Evolutionary conservation across 2,329 filamentous ascomycete species (phyloP).

Genomic region (Dothidotthia symphoricarpi): DNA sequence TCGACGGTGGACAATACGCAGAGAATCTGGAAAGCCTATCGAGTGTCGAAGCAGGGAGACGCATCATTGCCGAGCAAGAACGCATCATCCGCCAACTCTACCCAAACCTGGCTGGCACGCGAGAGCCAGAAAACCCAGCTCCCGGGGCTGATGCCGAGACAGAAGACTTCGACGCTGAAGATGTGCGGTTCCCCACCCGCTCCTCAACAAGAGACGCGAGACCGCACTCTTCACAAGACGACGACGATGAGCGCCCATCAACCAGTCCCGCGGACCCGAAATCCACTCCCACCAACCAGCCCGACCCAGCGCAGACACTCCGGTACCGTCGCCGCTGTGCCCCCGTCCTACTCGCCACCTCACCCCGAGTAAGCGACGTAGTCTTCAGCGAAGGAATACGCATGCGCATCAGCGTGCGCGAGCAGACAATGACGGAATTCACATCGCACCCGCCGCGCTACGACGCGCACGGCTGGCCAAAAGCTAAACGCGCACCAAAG

Average conservation of each 20-base stretch:
- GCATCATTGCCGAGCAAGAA: conserved; percentile 50
- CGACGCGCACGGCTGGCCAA: conserved; percentile 41
- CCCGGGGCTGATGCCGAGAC: conserved; percentile 28
- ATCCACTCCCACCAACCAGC: conserved; percentile 29
- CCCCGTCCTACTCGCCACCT: conserved; percentile 46
- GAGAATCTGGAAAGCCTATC: conserved; percentile 35
- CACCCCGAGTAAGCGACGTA: conserved; percentile 48
- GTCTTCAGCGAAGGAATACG: conserved; percentile 45
- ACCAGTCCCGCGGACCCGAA: conserved; percentile 34
- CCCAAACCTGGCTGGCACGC: conserved; percentile 40
- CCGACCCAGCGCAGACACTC: conserved; percentile 38
- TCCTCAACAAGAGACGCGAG: conserved; percentile 13
- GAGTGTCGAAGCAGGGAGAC: conserved; percentile 34
- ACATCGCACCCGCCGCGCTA: conserved; percentile 47
- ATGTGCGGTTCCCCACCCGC: conserved; percentile 37
- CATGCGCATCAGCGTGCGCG: conserved; percentile 46
- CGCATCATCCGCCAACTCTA: conserved; percentile 50
- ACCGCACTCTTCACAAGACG: conserved; percentile 20
- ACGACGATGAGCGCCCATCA: conserved; percentile 20
- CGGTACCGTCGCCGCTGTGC: conserved; percentile 51
- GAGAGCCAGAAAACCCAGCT: conserved; percentile 9
- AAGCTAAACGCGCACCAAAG: conserved; percentile 15
- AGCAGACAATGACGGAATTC: conserved; percentile 45
- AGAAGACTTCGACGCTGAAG: conserved; percentile 41
- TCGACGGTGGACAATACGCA: conserved; percentile 32